Evolutionary conservation across 2,329 filamentous ascomycete genomes (phyloP).

Genomic region (Pseudocercospora cruenta): DNA sequence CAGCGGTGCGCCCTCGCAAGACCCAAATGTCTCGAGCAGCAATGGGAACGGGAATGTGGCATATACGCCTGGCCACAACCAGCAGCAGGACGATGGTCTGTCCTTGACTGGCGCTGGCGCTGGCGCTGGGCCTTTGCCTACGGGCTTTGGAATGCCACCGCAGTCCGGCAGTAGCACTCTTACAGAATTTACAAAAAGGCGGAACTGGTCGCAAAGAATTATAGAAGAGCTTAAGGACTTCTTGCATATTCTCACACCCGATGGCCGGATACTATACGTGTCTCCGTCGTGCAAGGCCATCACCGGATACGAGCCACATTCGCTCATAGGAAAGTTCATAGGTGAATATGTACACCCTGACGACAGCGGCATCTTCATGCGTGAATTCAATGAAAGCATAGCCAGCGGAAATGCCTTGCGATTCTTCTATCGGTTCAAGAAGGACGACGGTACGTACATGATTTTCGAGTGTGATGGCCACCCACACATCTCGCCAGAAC

Average conservation of each 20-base stretch:
- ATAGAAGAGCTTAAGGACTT: slow-evolving; percentile 89
- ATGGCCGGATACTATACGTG: slow-evolving; percentile 82
- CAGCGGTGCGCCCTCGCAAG: slow-evolving; percentile 25
- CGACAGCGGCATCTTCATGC: slow-evolving; percentile 78
- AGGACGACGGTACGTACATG: slow-evolving; percentile 71
- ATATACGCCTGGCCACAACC: slow-evolving; percentile 23
- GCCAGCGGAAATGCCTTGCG: slow-evolving; percentile 77
- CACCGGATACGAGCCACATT: slow-evolving; percentile 73
- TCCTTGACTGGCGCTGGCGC: slow-evolving; percentile 51
- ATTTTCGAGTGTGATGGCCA: slow-evolving; percentile 94
- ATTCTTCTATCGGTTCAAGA: slow-evolving; percentile 83
- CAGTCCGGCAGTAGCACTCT: slow-evolving; percentile 57
- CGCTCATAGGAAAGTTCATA: slow-evolving; percentile 75
- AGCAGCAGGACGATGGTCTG: slow-evolving; percentile 29
- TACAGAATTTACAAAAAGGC: slow-evolving; percentile 67
- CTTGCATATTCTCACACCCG: slow-evolving; percentile 81
- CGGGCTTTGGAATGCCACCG: slow-evolving; percentile 54
- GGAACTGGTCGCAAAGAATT: slow-evolving; percentile 85
- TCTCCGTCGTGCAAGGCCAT: slow-evolving; percentile 75
- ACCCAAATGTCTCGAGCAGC: slow-evolving; percentile 25
- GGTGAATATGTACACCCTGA: slow-evolving; percentile 84
- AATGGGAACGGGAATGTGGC: slow-evolving; percentile 31
- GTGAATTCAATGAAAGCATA: slow-evolving; percentile 88
- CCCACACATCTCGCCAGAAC: slow-evolving; percentile 77
- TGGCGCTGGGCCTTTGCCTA: slow-evolving; percentile 60